A percentile compares a stretch with the other conserved stretches of the same genome.
Evolutionary conservation across 352 stramenopile species (phyloP).

Genomic region (Phytophthora kernoviae): DNA sequence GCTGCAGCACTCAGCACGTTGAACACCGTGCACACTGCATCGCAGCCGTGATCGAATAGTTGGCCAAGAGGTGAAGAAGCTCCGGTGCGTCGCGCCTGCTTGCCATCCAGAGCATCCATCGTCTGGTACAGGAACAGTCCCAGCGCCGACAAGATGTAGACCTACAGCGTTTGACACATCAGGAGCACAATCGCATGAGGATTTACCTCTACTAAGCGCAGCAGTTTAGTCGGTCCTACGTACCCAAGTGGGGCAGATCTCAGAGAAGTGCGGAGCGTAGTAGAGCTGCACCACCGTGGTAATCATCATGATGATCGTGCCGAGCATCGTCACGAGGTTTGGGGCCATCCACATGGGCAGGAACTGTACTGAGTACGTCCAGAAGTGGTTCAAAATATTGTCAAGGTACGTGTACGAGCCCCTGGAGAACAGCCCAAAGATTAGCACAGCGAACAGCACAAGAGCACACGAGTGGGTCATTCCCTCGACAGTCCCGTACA

Average conservation of each 20-base stretch:
- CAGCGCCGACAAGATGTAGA: constrained; percentile 78
- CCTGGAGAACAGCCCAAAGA: constrained; percentile 30
- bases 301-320: constrained; percentile 76
- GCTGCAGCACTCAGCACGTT: constrained; percentile 80
- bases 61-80: constrained; percentile 96
- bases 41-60: constrained; percentile 98
- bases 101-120: constrained; percentile 99
- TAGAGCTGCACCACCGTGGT: constrained; percentile 83
- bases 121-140: constrained; percentile 96
- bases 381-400: constrained; percentile 89
- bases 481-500: neutral
- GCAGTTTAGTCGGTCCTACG: constrained; percentile 3
- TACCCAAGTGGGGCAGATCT: constrained; percentile 68
- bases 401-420: constrained; percentile 89
- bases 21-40: constrained; percentile 83
- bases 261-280: constrained; percentile 69
- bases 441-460: constrained; percentile 1
- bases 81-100: constrained; percentile 96
- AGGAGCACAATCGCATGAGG: neutral
- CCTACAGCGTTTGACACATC: constrained; percentile 10
- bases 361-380: constrained; percentile 82
- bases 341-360: constrained; percentile 90
- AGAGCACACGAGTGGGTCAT: neutral
- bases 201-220: neutral
- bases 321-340: constrained; percentile 92